Percentiles rank a stretch among this genome's conserved stretches.
These are phyloP conservation scores for Penicillium bovifimosum DNA, from an alignment of 495 filamentous ascomycete species.

Conservation along the genomic window DNA sequence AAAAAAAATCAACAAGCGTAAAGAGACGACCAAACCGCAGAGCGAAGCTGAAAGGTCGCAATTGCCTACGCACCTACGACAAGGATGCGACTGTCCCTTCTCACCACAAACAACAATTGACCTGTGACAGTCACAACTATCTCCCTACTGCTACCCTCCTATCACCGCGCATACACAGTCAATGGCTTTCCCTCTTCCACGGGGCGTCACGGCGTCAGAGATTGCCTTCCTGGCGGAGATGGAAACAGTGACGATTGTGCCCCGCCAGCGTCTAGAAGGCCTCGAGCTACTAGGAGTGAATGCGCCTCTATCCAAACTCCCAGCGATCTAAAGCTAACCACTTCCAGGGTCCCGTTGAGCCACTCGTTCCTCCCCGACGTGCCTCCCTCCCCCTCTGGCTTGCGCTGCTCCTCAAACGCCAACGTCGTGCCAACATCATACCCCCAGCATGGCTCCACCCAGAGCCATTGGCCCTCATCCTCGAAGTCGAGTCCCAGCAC, in stretches of 20 bases:
- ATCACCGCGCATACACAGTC: not conserved
- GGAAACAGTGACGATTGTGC: slow-evolving; percentile 88
- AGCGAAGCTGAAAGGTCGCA: not conserved
- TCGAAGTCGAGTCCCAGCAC: slow-evolving; percentile 70
- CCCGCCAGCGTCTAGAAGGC: slow-evolving; percentile 81
- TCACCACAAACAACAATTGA: not conserved
- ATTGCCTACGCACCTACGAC: not conserved
- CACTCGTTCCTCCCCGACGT: slow-evolving; percentile 75
- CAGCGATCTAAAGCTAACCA: slow-evolving; percentile 11
- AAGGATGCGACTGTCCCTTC: not conserved
- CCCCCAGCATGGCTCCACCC: slow-evolving; percentile 84
- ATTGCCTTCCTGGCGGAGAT: slow-evolving; percentile 96
- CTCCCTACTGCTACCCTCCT: not conserved
- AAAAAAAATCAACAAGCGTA: not conserved
- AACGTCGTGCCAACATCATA: slow-evolving; percentile 88
- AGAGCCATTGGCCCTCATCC: slow-evolving; percentile 63
- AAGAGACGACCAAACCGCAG: not conserved
- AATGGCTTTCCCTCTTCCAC: slow-evolving; percentile 81
- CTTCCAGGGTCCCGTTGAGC: slow-evolving; percentile 65
- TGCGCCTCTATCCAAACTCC: not conserved
- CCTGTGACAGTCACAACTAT: not conserved
- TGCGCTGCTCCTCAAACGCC: slow-evolving; percentile 92
- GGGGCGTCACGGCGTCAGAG: slow-evolving; percentile 81
- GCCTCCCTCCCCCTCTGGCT: slow-evolving; percentile 87
- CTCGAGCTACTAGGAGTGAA: slow-evolving; percentile 76